Evolutionary conservation across 2,329 filamentous ascomycete genomes (phyloP).

Genomic region (Fusarium gaditjirri): DNA sequence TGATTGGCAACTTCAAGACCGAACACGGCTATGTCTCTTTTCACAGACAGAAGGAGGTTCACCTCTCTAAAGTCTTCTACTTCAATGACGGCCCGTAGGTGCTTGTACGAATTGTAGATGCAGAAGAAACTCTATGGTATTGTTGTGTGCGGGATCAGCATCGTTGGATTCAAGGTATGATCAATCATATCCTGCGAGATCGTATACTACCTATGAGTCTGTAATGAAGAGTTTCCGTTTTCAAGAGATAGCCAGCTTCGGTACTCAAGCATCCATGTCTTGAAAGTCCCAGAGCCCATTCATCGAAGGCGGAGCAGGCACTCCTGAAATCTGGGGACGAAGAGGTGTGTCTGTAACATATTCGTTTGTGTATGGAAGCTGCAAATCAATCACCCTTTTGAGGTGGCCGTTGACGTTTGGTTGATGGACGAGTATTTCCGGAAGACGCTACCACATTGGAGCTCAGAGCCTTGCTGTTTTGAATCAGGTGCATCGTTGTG

Average conservation of each 20-base stretch:
- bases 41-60: background rate
- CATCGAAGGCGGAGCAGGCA: constrained; percentile 28
- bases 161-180: background rate
- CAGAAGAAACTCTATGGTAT: background rate
- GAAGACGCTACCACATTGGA: background rate
- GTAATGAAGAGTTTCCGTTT: background rate
- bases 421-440: constrained; percentile 7
- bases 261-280: constrained; percentile 19
- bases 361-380: background rate
- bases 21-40: background rate
- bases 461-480: background rate
- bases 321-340: constrained; percentile 45
- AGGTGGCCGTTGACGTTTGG: constrained; percentile 11
- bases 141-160: background rate
- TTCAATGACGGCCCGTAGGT: background rate
- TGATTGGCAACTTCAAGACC: background rate
- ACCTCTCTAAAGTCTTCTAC: background rate
- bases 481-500: background rate
- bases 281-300: constrained; percentile 14
- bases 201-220: background rate
- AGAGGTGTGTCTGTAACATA: constrained; percentile 32
- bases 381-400: constrained; percentile 13
- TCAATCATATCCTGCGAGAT: constrained; percentile 8
- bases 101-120: background rate
- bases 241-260: constrained; percentile 10